These are phyloP conservation scores for Rhodotorula sp. DNA, from an alignment of 1,284 basidiomycete species.

Conservation along the genomic window DNA sequence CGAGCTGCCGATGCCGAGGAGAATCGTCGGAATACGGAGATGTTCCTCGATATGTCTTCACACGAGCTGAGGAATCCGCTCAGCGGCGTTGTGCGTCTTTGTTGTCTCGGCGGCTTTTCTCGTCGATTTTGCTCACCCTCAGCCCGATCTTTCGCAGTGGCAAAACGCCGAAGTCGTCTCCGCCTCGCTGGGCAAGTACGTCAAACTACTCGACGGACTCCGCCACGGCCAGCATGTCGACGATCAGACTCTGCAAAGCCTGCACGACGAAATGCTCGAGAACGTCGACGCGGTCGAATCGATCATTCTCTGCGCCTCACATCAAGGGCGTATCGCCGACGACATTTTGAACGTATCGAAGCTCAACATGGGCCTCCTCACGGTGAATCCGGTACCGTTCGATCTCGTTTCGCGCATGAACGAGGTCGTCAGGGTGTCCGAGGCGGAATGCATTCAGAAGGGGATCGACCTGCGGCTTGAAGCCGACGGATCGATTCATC, in stretches of 20 bases:
- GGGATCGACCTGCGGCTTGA: conserved; percentile 27
- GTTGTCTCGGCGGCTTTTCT: background rate
- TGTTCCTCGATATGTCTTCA: background rate
- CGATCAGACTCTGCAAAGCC: conserved; percentile 8
- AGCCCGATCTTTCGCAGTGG: conserved; percentile 15
- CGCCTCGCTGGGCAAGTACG: conserved; percentile 34
- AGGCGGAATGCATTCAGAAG: conserved; percentile 38
- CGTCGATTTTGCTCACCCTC: conserved; percentile 2
- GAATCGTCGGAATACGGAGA: conserved; percentile 33
- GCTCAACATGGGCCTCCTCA: conserved; percentile 41
- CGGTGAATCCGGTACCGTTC: conserved; percentile 31
- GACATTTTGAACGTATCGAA: conserved; percentile 44
- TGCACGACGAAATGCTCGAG: conserved; percentile 42
- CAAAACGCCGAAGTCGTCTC: conserved; percentile 42
- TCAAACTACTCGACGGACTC: conserved; percentile 27
- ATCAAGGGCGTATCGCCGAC: conserved; percentile 42
- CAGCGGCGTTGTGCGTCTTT: conserved; percentile 12
- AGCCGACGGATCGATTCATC: conserved; percentile 17
- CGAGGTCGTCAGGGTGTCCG: conserved; percentile 39
- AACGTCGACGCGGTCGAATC: conserved; percentile 45
- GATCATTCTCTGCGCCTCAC: conserved; percentile 43
- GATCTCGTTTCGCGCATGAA: conserved; percentile 28
- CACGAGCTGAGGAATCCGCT: conserved; percentile 20
- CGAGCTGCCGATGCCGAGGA: conserved; percentile 40
- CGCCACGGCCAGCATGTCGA: conserved; percentile 13